These are phyloP conservation scores for Umbelopsis sp. DNA, from an alignment of 192 early-diverging fungal genomes.

Conservation along the genomic window DNA sequence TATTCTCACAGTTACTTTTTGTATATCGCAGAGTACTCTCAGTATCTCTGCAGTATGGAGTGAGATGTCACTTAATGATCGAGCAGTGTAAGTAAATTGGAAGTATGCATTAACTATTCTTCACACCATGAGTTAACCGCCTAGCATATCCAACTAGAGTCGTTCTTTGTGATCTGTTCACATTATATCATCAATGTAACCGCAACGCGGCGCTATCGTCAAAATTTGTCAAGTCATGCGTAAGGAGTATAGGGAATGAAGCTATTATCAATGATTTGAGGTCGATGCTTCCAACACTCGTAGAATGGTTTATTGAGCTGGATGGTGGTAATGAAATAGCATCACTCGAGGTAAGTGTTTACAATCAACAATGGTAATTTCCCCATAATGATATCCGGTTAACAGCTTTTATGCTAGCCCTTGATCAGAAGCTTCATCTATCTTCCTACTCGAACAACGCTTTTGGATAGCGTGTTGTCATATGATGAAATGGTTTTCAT, in stretches of 20 bases:
- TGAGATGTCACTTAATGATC: not conserved
- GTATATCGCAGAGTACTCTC: not conserved
- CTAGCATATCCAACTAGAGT: not conserved
- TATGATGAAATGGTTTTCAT: not conserved
- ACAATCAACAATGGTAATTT: too few species aligned
- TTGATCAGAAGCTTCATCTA: slow-evolving; percentile 6
- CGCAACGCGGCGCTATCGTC: not conserved
- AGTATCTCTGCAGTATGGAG: not conserved
- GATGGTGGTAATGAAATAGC: not conserved
- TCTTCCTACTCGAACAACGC: not conserved
- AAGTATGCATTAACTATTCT: not conserved
- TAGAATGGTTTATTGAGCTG: not conserved
- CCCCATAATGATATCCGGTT: too few species aligned
- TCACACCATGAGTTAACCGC: not conserved
- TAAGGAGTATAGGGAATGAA: not conserved
- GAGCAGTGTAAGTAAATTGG: not conserved
- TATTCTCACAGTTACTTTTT: not conserved
- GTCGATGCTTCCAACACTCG: not conserved
- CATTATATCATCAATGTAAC: not conserved
- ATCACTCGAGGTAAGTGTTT: not conserved
- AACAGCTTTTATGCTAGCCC: not conserved
- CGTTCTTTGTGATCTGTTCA: not conserved
- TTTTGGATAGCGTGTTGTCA: not conserved
- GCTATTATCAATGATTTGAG: not conserved
- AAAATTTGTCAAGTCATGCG: not conserved